Evolutionary conservation across 805 yeast species (phyloP), one percentile per base, ranked within the genome.

Genomic region (Candida cerambycidarum): DNA sequence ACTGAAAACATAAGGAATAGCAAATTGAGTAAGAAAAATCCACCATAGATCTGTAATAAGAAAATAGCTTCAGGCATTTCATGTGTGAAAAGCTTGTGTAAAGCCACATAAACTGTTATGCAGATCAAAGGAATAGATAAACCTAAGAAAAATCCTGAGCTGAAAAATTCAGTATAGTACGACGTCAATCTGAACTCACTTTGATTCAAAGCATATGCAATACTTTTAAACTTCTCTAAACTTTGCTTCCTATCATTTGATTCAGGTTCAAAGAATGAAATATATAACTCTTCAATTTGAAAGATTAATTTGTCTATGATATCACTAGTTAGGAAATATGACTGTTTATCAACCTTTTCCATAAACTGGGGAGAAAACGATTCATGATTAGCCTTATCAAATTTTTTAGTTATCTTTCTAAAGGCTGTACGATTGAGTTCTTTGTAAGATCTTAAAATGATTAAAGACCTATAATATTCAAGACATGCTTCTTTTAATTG

Each of bases 41-140:
- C 98, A 7, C 84, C 97, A 96, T 97, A 93, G 3, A 93, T 73
- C 54, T 95, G 98, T 31, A 92, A 61, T 43, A 92, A 56, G 45
- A 66, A 82, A 33, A 61, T 66, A 0, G 83, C 85, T 47, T 83
- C 85, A 0, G 79, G 78, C 2, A 79, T 58, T 1, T 57, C 58
- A 0, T 73, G 69, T 4, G 44, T 46, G 1, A 67, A 11, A 0
- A 73, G 68, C 13, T 67, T 60, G 11, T 63, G 56, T 9, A 83
- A 62, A 0, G 83, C 89, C 3, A 63, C 49, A 41, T 72, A 75
- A 1, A 88, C 43, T 0, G 85, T 83, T 42, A 81, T 74, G 0
- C 72, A 57, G n/a, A 86, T 66, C 13, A 93, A 64, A 1, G 96
- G 92, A 2, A 85, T 35, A 0, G 88, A 76, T 3, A 83, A 53